phyloP scores from a whole-genome alignment of 352 stramenopile species.

The Phytophthora litchii region DNA sequence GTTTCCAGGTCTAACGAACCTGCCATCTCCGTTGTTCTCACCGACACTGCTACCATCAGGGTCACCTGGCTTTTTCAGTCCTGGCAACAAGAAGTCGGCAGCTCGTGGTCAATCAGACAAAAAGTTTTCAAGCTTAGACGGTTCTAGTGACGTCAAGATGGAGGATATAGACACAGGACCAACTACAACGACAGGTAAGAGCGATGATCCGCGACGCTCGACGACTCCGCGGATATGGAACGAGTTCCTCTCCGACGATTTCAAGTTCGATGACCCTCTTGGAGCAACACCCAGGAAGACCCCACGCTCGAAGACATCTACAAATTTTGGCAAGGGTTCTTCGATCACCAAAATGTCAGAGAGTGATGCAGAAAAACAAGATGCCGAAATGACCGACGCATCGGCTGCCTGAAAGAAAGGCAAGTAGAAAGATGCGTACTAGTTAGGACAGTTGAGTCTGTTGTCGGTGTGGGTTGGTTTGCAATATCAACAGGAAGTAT shows the following conservation, averaged over 20 bases:
- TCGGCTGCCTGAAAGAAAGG: slow-evolving; percentile 29
- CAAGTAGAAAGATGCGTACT: slow-evolving; percentile 13
- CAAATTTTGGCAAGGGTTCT: slow-evolving; percentile 5
- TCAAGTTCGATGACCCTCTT: slow-evolving; percentile 60
- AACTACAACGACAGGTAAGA: slow-evolving; percentile 2
- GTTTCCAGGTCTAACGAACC: slow-evolving; percentile 37
- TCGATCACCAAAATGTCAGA: slow-evolving; percentile 1
- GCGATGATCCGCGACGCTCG: slow-evolving; percentile 19
- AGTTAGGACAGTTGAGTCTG: slow-evolving; percentile 4
- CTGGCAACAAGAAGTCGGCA: slow-evolving; percentile 36
- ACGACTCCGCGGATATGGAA: slow-evolving; percentile 67
- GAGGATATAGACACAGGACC: slow-evolving; percentile 24
- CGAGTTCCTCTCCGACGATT: slow-evolving; percentile 75
- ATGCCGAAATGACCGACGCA: slow-evolving; percentile 36
- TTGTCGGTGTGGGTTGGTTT: slow-evolving; percentile 13
- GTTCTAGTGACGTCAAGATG: slow-evolving; percentile 27
- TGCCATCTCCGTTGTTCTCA: slow-evolving; percentile 51
- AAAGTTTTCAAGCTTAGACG: slow-evolving; percentile 15
- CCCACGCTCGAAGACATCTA: slow-evolving; percentile 6
- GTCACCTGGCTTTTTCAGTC: slow-evolving; percentile 39
- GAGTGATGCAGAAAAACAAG: slow-evolving; percentile 11
- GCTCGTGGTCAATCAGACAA: slow-evolving; percentile 27
- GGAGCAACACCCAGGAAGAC: slow-evolving; percentile 29
- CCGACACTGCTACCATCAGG: slow-evolving; percentile 32
- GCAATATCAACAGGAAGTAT: slow-evolving; percentile 9